phyloP scores from a whole-genome alignment of 768 basidiomycete species.

The Tubosaeta sp. region DNA sequence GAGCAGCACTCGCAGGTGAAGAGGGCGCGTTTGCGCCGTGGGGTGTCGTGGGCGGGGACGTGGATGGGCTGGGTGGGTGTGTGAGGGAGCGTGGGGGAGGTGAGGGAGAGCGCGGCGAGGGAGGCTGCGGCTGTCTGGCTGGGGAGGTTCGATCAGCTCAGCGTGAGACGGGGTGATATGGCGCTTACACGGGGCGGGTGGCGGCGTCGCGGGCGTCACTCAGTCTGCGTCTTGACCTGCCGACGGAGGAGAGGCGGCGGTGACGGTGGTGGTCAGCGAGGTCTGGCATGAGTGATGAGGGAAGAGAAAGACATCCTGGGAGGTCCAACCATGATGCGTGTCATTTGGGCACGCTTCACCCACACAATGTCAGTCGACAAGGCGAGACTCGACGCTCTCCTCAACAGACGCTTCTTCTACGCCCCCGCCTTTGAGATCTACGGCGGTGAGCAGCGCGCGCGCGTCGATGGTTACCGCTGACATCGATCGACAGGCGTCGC shows the following conservation, averaged over 20 bases:
- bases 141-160: slow-evolving; percentile 29
- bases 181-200: slow-evolving; percentile 65
- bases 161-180: neutral
- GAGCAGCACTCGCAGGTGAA: slow-evolving; percentile 93
- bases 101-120: slow-evolving; percentile 39
- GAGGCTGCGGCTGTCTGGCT: slow-evolving; percentile 37
- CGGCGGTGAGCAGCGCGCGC: slow-evolving; percentile 57
- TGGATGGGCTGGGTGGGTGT: slow-evolving; percentile 14
- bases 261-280: slow-evolving; percentile 45
- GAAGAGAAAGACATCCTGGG: neutral
- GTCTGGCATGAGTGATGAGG: too few species aligned
- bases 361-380: slow-evolving; percentile 71
- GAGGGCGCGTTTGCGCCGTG: slow-evolving; percentile 72
- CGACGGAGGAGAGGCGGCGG: slow-evolving; percentile 66
- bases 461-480: neutral
- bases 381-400: slow-evolving; percentile 72
- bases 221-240: slow-evolving; percentile 63
- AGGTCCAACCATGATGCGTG: too few species aligned
- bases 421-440: slow-evolving; percentile 99
- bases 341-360: slow-evolving; percentile 4
- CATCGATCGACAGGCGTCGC: slow-evolving; percentile 74
- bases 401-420: slow-evolving; percentile 93
- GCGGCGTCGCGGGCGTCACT: slow-evolving; percentile 81
- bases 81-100: slow-evolving; percentile 37
- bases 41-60: slow-evolving; percentile 5